Percentiles rank a stretch among this genome's conserved stretches.
Conservation (phyloP, 75 land plant genomes). For the Sequoiadendron giganteum region DNA sequence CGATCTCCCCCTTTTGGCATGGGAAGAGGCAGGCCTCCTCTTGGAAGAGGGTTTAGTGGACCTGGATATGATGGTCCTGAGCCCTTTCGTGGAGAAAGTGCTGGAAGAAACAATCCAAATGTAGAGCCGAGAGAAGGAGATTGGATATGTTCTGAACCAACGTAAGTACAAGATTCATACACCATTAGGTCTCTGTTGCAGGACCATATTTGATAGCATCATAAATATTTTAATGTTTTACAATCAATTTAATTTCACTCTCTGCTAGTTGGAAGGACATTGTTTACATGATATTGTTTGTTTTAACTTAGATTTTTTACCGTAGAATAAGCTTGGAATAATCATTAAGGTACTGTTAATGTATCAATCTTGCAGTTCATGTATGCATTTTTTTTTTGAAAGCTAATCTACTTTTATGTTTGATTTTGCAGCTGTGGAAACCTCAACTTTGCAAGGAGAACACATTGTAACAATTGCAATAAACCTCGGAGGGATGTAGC, state of each 20-base stretch:
- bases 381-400: not conserved
- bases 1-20: conserved; percentile 6
- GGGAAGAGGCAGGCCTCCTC: conserved; percentile 9
- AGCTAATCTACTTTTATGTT: not conserved
- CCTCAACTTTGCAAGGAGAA: conserved; percentile 77
- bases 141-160: conserved; percentile 57
- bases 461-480: conserved; percentile 78
- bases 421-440: conserved; percentile 59
- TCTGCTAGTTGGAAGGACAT: not conserved
- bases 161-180: conserved; percentile 21
- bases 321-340: not conserved
- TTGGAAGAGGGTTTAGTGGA: conserved; percentile 18
- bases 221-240: not conserved
- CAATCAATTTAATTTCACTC: not conserved
- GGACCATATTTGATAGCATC: not conserved
- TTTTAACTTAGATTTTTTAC: not conserved
- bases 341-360: not conserved
- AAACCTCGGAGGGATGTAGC: conserved; percentile 37
- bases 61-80: conserved; percentile 20
- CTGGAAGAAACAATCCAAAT: conserved; percentile 50
- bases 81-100: conserved; percentile 26
- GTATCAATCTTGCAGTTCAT: not conserved
- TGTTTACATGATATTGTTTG: not conserved
- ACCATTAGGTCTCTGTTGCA: not conserved
- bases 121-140: conserved; percentile 53